Percentiles rank a stretch among this genome's conserved stretches.
phyloP scores from a whole-genome alignment of 2,329 filamentous ascomycete genomes.

The Stagonosporopsis vannaccii region DNA sequence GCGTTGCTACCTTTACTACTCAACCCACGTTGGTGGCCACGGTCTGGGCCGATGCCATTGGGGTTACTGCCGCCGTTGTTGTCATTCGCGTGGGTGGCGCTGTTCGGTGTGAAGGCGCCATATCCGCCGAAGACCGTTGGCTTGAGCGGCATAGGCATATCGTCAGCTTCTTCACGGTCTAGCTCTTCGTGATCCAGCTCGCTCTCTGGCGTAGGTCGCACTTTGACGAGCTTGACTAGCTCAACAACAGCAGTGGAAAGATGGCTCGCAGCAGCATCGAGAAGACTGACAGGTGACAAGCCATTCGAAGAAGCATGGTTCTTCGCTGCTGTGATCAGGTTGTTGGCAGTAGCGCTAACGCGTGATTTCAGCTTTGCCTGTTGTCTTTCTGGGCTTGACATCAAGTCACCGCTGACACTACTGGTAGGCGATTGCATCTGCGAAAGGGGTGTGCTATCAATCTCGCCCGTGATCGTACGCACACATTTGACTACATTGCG shows the following conservation, averaged over 20 bases:
- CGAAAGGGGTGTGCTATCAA: constrained; percentile 63
- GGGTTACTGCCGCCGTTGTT: constrained; percentile 8
- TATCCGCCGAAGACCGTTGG: constrained; percentile 27
- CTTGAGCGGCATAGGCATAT: constrained; percentile 47
- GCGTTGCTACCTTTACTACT: constrained; percentile 49
- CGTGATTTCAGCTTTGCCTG: constrained; percentile 77
- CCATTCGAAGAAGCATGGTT: constrained; percentile 85
- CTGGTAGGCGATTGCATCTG: constrained; percentile 46
- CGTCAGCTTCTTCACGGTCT: constrained; percentile 61
- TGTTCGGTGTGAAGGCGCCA: constrained; percentile 29
- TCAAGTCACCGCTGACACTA: constrained; percentile 44
- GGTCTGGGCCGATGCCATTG: constrained; percentile 6
- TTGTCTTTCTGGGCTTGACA: constrained; percentile 54
- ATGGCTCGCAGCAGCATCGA: constrained; percentile 93
- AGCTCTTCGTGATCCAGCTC: constrained; percentile 74
- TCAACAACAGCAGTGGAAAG: constrained; percentile 86
- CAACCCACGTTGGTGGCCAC: constrained; percentile 23
- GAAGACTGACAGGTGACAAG: constrained; percentile 87
- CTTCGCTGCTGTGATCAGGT: constrained; percentile 91
- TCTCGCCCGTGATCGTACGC: constrained; percentile 82
- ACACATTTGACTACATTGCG: constrained; percentile 84
- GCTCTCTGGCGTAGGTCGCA: constrained; percentile 74
- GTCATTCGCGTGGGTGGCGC: constrained; percentile 14
- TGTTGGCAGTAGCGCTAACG: constrained; percentile 93
- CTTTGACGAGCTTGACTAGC: constrained; percentile 82